phyloP scores from a whole-genome alignment of 805 yeast species.

The Candida nemodendra region DNA sequence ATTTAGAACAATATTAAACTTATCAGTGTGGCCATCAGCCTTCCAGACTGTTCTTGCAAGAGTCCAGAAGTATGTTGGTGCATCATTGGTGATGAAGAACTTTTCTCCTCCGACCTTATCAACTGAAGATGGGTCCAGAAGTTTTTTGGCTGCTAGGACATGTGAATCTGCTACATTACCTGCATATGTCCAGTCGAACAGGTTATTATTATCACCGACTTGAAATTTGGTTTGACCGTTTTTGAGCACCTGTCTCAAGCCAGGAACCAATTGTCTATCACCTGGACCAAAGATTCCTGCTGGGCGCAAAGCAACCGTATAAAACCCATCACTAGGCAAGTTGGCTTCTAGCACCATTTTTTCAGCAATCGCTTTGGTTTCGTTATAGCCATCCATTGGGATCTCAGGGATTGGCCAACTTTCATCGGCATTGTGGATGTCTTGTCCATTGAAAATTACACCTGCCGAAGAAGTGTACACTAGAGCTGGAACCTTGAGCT shows the following conservation, averaged over 20 bases:
- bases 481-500: slow-evolving; percentile 54
- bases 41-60: slow-evolving; percentile 97
- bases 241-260: slow-evolving; percentile 76
- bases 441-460: slow-evolving; percentile 94
- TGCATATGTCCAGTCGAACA: slow-evolving; percentile 97
- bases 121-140: slow-evolving; percentile 48
- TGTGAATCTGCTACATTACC: slow-evolving; percentile 98
- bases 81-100: slow-evolving; percentile 88
- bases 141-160: slow-evolving; percentile 81
- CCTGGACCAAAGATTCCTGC: slow-evolving; percentile 99
- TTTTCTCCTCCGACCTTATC: slow-evolving; percentile 73
- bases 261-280: slow-evolving; percentile 94
- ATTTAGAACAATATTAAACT: slow-evolving; percentile 62
- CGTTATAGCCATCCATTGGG: slow-evolving; percentile 96
- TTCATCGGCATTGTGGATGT: slow-evolving; percentile 89
- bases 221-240: slow-evolving; percentile 89
- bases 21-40: slow-evolving; percentile 84
- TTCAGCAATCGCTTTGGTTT: slow-evolving; percentile 92
- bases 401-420: slow-evolving; percentile 86
- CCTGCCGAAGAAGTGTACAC: slow-evolving; percentile 98
- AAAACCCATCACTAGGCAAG: slow-evolving; percentile 49
- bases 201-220: slow-evolving; percentile 88
- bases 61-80: slow-evolving; percentile 96
- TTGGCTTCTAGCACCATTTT: slow-evolving; percentile 74
- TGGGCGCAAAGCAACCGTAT: slow-evolving; percentile 88